These are phyloP conservation scores for Tolypocladium endophyticum DNA, from an alignment of 2,329 filamentous ascomycete species.

Conservation along the genomic window DNA sequence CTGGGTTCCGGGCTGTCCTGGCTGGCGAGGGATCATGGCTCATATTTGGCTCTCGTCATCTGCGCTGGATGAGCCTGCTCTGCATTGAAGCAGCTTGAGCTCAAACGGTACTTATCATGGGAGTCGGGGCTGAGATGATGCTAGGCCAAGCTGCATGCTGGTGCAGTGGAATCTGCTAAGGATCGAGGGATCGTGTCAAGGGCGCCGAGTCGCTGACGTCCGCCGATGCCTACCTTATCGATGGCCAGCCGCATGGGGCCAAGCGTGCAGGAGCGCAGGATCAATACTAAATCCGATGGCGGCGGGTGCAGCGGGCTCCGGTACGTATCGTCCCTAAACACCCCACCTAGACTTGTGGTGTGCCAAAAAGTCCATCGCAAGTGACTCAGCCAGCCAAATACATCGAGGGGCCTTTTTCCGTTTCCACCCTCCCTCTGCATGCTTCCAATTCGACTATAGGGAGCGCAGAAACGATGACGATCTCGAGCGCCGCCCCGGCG, in stretches of 20 bases:
- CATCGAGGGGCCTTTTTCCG: neutral
- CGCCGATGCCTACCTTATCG: neutral
- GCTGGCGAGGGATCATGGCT: constrained; percentile 30
- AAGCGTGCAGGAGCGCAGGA: neutral
- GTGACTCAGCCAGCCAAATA: constrained; percentile 1
- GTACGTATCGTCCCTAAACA: neutral
- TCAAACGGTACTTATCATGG: constrained; percentile 12
- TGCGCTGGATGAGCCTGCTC: constrained; percentile 16
- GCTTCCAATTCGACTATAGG: neutral
- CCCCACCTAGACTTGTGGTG: neutral
- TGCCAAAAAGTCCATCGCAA: neutral
- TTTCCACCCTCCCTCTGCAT: neutral
- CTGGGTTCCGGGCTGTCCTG: constrained; percentile 1
- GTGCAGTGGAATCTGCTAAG: neutral
- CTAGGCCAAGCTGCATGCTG: neutral
- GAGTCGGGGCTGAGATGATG: neutral
- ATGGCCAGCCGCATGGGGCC: neutral
- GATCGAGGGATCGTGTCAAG: neutral
- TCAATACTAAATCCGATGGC: constrained; percentile 3
- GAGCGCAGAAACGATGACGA: constrained; percentile 27
- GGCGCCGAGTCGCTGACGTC: neutral
- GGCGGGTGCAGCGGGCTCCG: neutral
- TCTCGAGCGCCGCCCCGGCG: constrained; percentile 20
- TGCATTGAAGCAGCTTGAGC: constrained; percentile 18
- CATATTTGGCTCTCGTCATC: constrained; percentile 33